These are phyloP conservation scores for Trichoderma sp. DNA, from an alignment of 2,329 filamentous ascomycete genomes.

Conservation along the genomic window DNA sequence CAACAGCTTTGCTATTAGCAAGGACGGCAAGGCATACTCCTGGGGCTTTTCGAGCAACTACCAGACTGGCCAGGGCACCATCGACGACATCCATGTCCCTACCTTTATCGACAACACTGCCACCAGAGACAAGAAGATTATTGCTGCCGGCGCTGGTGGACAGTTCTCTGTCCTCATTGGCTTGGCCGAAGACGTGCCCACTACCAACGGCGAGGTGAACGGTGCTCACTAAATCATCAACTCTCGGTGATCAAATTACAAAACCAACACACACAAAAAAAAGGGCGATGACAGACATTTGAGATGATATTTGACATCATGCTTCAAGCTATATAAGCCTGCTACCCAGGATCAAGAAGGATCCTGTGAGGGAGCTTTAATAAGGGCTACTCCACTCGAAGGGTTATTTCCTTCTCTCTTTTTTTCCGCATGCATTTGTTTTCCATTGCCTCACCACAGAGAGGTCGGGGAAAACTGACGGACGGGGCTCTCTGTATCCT, in stretches of 20 bases:
- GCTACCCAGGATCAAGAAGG: not conserved
- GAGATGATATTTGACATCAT: not conserved
- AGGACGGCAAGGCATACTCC: conserved; percentile 68
- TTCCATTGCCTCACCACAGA: not conserved
- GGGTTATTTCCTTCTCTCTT: not conserved
- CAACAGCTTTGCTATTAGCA: conserved; percentile 69
- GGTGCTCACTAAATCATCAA: conserved; percentile 8
- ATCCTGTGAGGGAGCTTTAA: not conserved
- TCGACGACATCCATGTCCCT: conserved; percentile 76
- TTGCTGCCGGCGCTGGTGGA: conserved; percentile 81
- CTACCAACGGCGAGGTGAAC: conserved; percentile 31
- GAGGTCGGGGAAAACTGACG: not conserved
- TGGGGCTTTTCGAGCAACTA: conserved; percentile 82
- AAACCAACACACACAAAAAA: not conserved
- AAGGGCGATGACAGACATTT: not conserved
- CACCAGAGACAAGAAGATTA: conserved; percentile 69
- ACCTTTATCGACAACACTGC: conserved; percentile 84
- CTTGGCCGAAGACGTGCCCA: conserved; percentile 32
- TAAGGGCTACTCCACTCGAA: not conserved
- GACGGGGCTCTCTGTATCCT: not conserved
- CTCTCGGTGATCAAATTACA: not conserved
- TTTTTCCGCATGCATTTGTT: not conserved
- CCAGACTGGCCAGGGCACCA: conserved; percentile 73
- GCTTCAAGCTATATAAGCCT: conserved; percentile 2
- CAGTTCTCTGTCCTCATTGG: conserved; percentile 71